Base-by-base conservation (phyloP, 2,329 filamentous ascomycete species). In the Stagonosporopsis vannaccii region DNA sequence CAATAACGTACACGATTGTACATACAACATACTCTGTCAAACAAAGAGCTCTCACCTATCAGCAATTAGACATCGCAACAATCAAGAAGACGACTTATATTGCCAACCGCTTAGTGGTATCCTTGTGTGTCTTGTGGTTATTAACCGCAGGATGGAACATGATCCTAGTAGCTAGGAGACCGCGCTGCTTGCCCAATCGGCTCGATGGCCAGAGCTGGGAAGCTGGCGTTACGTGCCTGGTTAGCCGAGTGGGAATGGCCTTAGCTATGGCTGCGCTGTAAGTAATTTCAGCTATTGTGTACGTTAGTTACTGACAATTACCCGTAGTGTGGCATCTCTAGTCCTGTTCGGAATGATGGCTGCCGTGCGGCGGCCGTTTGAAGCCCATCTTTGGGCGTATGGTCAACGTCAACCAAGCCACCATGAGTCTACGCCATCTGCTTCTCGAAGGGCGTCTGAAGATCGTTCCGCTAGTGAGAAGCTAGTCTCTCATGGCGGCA, bases 131-230 rank as follows among this genome's bases (percentile, higher is more conserved):
- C 13, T 54, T 76, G 6, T 78, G 76, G 75, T 55, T 77, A 15
- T 48, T 77, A 56, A 74, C 74, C 3, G 65, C 65, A 2, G 75
- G 75, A 6, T 77, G 76, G 75, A 73, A 76, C 58, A 67, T 77
- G 58, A 76, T 78, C 36, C 60, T 72, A 12, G 72, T 75, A 3
- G 73, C 74, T 13, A 64, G 75, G n/a, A 68, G 70, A 49, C 75
- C 75, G 6, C 30, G 67, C 6, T 77, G 76, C 49, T 51, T 73
- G 17, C 52, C 65, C 22, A 51, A 56, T 12, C 64, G 48, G n/a
- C 40, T 60, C 6, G 62, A 58, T 8, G 61, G 67, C 28, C 54
- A 65, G 39, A 53, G 58, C n/a, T 77, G 75, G 74, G 68, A 75
- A 42, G 60, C 59, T 23, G 75, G 75, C 5, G 51, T 59, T n/a